These are phyloP conservation scores for Fragaria ananassa DNA, from an alignment of 306 rosid species.

Conservation along the genomic window DNA sequence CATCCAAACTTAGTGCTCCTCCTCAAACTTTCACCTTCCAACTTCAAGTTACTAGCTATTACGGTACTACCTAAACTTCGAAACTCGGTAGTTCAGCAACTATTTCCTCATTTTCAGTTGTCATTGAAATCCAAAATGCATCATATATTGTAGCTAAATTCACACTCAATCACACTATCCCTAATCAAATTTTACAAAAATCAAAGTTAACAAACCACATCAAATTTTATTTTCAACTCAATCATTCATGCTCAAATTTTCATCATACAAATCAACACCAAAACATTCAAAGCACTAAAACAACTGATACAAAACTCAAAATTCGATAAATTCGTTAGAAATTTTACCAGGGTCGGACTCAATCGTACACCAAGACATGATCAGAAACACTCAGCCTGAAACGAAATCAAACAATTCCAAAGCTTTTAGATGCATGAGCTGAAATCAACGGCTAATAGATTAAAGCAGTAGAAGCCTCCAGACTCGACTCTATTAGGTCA, in stretches of 20 bases:
- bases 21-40: background rate
- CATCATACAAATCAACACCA: background rate
- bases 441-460: background rate
- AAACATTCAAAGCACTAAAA: background rate
- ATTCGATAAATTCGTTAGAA: background rate
- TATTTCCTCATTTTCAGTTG: background rate
- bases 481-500: background rate
- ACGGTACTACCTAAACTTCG: background rate
- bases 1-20: background rate
- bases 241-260: background rate
- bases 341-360: conserved; percentile 95
- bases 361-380: conserved; percentile 99
- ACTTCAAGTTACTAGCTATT: background rate
- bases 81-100: background rate
- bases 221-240: background rate
- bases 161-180: background rate
- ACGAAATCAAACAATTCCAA: background rate
- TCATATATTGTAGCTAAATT: background rate
- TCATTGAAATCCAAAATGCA: background rate
- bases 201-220: background rate
- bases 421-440: background rate
- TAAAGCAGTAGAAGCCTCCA: background rate
- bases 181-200: background rate
- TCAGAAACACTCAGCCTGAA: conserved; percentile 41
- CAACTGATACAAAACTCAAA: background rate